Base-by-base conservation (phyloP, 345 rosid genomes). In the Lagerstroemia speciosa region DNA sequence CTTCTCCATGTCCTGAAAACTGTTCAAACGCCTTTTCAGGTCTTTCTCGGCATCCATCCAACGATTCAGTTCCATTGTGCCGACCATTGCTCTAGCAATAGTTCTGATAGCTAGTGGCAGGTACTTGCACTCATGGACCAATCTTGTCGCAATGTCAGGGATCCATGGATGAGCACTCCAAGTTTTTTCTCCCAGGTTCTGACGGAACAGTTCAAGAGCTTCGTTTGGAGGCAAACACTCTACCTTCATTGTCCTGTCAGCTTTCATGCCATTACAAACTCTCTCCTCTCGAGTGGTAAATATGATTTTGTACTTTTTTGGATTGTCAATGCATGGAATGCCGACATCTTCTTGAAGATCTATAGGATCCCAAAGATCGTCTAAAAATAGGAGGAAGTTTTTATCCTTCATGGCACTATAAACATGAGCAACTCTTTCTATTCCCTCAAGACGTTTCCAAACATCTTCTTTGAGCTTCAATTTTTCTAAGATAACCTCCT, bases 91-190 rank as follows among this genome's bases (percentile, higher is more conserved):
- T 67, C 70, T 6, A 3, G 69, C 76, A 0, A 69, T 20, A 2
- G 78, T 74, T 26, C 66, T 40, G 20, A 78, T 69, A 36, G 78
- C 76, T 0, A 78, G 64, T 37, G 81, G 81, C 68, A 78, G 37
- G 4, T 74, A 70, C 27, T 24, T 20, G 29, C 78, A 71, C 65
- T 62, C 68, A 15, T 6, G 0, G 16, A 27, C 63, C 14, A 74
- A 66, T 8, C 27, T 33, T n/a, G 45, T 37, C 0, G 70, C 69
- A 0, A 73, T 69, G 2, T 52, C 0, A 6, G n/a, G 17, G 40
- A 75, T 75, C 16, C 64, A 29, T 17, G 31, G 69, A 46, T 64
- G 34, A 33, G 27, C 53, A 66, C 31, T 45, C 9, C 43, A 45
- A 17, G 53, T 20, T 3, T 1, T 60, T 53, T 73, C 65, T 2